Evolutionary conservation across 2,329 filamentous ascomycete genomes (phyloP).

Genomic region (Fusarium subtropicale): DNA sequence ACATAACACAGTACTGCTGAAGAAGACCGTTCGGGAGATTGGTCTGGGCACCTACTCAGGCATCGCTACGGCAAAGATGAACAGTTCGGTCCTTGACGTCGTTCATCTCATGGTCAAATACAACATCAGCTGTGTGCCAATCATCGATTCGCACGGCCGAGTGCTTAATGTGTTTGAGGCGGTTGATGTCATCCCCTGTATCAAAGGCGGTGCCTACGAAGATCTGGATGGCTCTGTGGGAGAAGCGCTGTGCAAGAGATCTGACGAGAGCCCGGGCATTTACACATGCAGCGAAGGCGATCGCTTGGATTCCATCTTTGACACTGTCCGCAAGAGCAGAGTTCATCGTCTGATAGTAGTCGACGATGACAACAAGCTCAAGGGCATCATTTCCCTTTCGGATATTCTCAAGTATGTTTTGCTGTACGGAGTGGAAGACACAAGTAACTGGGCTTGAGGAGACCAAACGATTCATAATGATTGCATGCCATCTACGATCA

Average conservation of each 20-base stretch:
- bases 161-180: conserved; percentile 98
- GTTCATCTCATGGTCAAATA: conserved; percentile 92
- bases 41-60: conserved; percentile 85
- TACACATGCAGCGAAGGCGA: conserved; percentile 96
- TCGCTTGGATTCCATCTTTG: conserved; percentile 93
- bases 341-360: conserved; percentile 95
- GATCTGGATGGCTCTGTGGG: conserved; percentile 88
- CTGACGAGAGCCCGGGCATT: conserved; percentile 93
- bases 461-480: conserved; percentile 38
- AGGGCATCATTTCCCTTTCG: conserved; percentile 91
- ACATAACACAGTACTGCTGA: conserved; percentile 86
- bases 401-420: conserved; percentile 97
- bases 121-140: conserved; percentile 95
- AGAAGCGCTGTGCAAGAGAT: conserved; percentile 86
- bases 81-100: conserved; percentile 90
- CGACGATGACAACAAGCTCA: conserved; percentile 86
- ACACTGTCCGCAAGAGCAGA: conserved; percentile 93
- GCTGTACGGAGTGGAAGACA: conserved; percentile 77
- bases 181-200: conserved; percentile 95
- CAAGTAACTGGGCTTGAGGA: conserved; percentile 39
- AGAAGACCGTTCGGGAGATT: conserved; percentile 87
- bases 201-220: conserved; percentile 93
- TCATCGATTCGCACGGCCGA: conserved; percentile 80
- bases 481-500: conserved; percentile 40
- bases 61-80: conserved; percentile 86